Base-by-base conservation (phyloP, 2,329 filamentous ascomycete species). In the Nemania abortiva region DNA sequence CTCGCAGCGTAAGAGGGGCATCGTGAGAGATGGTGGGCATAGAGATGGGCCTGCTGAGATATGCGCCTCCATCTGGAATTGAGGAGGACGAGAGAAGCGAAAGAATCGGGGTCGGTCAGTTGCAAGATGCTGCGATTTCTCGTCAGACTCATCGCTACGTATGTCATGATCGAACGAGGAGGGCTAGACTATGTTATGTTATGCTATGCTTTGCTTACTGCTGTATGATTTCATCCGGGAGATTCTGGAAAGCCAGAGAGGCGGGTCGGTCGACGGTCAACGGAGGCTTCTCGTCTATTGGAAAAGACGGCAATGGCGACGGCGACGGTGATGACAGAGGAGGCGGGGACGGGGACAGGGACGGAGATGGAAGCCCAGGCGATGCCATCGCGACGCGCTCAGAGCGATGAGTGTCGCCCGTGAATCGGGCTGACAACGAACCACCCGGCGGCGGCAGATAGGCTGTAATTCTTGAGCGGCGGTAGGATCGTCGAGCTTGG, bases 221-320 rank as follows among this genome's bases (percentile, higher is more conserved):
- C 76, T 91, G 82, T 73, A 92, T 91, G 68, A 92, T 92, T 78
- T 92, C 90, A 78, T 90, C 88, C 6, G 90, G 90, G 11, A 92
- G 82, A 54, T 82, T 84, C 42, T 86, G 83, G 73, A 91, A 88
- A 39, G 85, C 83, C 34, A 81, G 77, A 20, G 73, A 72, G 29
- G 70, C 54, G 9, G 47, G 53, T n/a, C 45, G 62, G 27, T 37
- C 42, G 57, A 65, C 27, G 6, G 65, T 34, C 53, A 62, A 53
- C 22, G 61, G 62, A 39, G 63, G 58, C 63, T 76, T 76, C 49
- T 72, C 63, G 13, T 71, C 63, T 37, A 50, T 13, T n/a, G 45
- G 22, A 42, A 29, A 42, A 42, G 22, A 29, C 7, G 67, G 37
- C 24, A 55, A 53, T 27, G 27, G 63, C 31, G 62, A 59, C 24